phyloP scores from a whole-genome alignment of 1,139 yeast genomes.

The Geotrichum citri-aurantii region DNA sequence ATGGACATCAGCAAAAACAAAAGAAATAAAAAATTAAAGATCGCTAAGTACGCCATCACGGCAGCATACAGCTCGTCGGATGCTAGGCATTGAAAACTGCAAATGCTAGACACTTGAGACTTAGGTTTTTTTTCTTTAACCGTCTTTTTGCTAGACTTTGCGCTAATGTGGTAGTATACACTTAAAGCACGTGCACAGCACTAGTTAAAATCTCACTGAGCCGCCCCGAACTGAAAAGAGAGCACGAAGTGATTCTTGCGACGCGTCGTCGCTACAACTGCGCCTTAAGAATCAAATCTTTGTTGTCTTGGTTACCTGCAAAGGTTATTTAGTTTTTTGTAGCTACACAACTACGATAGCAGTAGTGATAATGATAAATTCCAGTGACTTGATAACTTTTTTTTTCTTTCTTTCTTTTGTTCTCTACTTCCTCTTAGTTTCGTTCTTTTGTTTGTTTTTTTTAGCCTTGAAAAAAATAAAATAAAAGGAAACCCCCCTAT shows the following conservation, averaged over 20 bases:
- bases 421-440: neutral
- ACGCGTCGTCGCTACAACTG: neutral
- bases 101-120: neutral
- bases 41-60: neutral
- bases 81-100: neutral
- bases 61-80: neutral
- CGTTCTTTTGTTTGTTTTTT: neutral
- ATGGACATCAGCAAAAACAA: neutral
- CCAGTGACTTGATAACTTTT: neutral
- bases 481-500: too few species aligned
- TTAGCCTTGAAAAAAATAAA: neutral
- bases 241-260: neutral
- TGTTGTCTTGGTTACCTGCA: neutral
- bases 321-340: neutral
- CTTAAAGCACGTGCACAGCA: neutral
- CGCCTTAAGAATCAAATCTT: neutral
- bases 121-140: neutral
- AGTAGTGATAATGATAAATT: neutral
- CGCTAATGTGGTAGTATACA: neutral
- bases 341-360: neutral
- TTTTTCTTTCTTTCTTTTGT: neutral
- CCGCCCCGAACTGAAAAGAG: neutral
- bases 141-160: neutral
- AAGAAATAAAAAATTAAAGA: neutral
- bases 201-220: neutral